These are phyloP conservation scores for Apiospora pterosperma DNA, from an alignment of 2,329 filamentous ascomycete species.

Conservation along the genomic window DNA sequence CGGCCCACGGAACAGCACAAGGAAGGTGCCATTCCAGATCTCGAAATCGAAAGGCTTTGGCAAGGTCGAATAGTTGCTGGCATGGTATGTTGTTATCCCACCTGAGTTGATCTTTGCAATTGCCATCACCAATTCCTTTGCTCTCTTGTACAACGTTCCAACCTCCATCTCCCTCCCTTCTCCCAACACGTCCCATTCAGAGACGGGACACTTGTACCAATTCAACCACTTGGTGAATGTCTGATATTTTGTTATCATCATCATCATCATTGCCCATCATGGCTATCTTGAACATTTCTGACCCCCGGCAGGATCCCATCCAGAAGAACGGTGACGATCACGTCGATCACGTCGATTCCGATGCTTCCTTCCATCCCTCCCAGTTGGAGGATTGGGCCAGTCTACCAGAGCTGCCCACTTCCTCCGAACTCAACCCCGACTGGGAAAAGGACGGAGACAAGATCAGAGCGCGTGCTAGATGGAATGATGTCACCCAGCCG, in stretches of 20 bases:
- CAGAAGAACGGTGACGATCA: too few species aligned
- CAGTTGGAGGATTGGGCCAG: conserved; percentile 27
- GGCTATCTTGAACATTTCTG: neutral
- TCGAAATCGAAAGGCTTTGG: too few species aligned
- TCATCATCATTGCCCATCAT: neutral
- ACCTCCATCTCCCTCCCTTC: neutral
- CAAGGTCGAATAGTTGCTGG: neutral
- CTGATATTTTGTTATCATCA: neutral
- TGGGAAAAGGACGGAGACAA: conserved; percentile 16
- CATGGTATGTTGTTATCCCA: neutral
- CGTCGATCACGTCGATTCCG: neutral
- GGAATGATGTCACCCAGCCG: conserved; percentile 52
- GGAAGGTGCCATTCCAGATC: neutral
- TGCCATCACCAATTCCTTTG: neutral
- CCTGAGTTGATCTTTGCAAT: neutral
- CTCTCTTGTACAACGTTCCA: too few species aligned
- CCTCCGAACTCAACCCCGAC: conserved; percentile 46
- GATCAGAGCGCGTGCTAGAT: conserved; percentile 35
- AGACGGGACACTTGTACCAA: too few species aligned
- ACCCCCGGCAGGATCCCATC: neutral
- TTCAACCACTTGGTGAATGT: too few species aligned
- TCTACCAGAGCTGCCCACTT: conserved; percentile 52
- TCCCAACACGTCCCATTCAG: neutral
- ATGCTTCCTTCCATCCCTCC: neutral
- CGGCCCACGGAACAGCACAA: neutral